phyloP scores from a whole-genome alignment of 2,329 filamentous ascomycete genomes.

The Fonsecaea erecta region DNA sequence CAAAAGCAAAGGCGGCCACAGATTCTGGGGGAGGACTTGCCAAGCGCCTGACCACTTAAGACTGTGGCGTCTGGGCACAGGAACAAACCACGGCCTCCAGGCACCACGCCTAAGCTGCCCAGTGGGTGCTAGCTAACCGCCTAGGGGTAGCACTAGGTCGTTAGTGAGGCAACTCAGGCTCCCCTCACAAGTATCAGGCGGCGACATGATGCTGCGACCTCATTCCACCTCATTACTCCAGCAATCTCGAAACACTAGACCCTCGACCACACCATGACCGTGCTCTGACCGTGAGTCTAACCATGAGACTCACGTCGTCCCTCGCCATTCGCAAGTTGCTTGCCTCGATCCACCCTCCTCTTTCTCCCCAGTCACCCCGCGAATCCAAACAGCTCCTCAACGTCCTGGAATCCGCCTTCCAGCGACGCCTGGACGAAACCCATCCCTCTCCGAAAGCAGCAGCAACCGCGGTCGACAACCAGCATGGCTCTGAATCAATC shows the following conservation, averaged over 20 bases:
- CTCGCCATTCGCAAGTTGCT: slow-evolving; percentile 56
- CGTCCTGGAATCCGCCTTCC: slow-evolving; percentile 66
- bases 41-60: slow-evolving; percentile 14
- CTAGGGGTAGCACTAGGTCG: neutral
- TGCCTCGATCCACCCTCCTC: slow-evolving; percentile 58
- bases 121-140: neutral
- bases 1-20: slow-evolving; percentile 16
- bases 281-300: slow-evolving; percentile 11
- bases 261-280: slow-evolving; percentile 3
- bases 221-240: neutral
- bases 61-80: neutral
- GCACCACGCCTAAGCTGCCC: neutral
- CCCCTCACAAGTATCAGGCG: neutral
- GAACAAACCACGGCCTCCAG: neutral
- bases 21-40: slow-evolving; percentile 17
- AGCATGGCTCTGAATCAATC: slow-evolving; percentile 30
- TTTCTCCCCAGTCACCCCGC: slow-evolving; percentile 56
- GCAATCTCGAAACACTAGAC: neutral
- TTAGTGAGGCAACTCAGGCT: neutral
- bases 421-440: slow-evolving; percentile 64
- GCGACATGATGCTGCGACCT: neutral
- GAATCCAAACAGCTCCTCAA: slow-evolving; percentile 65
- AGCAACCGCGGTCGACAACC: slow-evolving; percentile 30
- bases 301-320: slow-evolving; percentile 58
- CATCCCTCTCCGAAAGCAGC: slow-evolving; percentile 50